phyloP scores from a whole-genome alignment of 495 filamentous ascomycete genomes.

The Glarea lozoyensis region DNA sequence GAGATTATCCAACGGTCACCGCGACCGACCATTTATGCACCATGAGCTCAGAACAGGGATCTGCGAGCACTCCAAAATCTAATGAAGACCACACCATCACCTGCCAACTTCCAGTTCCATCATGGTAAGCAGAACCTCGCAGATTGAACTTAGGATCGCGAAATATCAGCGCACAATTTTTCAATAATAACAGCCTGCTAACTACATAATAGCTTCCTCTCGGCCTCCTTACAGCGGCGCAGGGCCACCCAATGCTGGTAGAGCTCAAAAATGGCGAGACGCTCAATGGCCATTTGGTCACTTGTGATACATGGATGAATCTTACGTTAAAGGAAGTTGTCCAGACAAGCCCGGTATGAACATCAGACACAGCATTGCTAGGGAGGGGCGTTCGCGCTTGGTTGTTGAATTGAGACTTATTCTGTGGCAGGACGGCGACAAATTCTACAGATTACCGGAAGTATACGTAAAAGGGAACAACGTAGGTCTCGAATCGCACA shows the following conservation, averaged over 20 bases:
- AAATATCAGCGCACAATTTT: too few species aligned
- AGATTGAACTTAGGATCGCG: too few species aligned
- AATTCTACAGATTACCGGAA: conserved; percentile 82
- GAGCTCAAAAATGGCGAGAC: conserved; percentile 99
- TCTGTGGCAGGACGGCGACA: conserved; percentile 63
- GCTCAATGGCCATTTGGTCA: conserved; percentile 88
- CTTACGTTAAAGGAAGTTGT: conserved; percentile 93
- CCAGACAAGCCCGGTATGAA: conserved; percentile 72
- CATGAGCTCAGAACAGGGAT: too few species aligned
- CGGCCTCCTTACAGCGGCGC: conserved; percentile 86
- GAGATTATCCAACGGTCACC: too few species aligned
- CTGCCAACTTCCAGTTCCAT: too few species aligned
- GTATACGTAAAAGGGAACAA: conserved; percentile 97
- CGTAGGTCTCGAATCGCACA: conserved; percentile 39
- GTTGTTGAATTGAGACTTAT: not conserved
- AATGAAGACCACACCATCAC: too few species aligned
- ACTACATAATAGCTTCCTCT: conserved; percentile 61
- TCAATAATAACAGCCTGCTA: too few species aligned
- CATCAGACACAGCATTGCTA: not conserved
- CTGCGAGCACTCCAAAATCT: too few species aligned
- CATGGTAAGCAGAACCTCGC: too few species aligned
- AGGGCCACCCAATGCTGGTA: conserved; percentile 98
- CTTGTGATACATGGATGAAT: conserved; percentile 99
- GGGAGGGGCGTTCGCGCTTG: not conserved
- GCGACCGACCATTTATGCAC: too few species aligned